Evolutionary conservation across 257 asterid genomes (phyloP).

Genomic region (Solanum neorickii): DNA sequence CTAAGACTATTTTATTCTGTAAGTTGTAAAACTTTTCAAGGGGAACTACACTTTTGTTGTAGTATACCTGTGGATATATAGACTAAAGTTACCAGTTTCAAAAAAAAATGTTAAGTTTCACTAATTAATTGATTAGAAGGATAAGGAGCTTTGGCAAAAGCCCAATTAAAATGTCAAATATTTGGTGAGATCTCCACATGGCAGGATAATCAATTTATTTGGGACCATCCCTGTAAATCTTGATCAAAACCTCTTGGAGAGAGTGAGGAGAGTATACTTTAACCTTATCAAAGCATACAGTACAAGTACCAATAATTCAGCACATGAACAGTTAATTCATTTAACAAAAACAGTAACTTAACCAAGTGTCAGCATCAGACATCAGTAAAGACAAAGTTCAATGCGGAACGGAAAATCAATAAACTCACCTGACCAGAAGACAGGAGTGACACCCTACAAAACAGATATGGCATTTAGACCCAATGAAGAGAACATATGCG

Average conservation of each 20-base stretch:
- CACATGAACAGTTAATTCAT: not conserved
- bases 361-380: not conserved
- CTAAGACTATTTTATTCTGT: too few species aligned
- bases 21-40: too few species aligned
- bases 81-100: too few species aligned
- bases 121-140: not conserved
- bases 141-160: not conserved
- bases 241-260: not conserved
- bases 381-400: not conserved
- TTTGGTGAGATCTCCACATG: not conserved
- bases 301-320: not conserved
- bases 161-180: not conserved
- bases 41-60: too few species aligned
- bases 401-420: not conserved
- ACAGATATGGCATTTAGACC: slow-evolving; percentile 10
- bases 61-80: too few species aligned
- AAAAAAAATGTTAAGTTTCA: not conserved
- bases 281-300: not conserved
- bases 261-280: not conserved
- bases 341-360: not conserved
- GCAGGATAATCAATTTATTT: not conserved
- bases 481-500: not conserved
- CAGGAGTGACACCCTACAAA: slow-evolving; percentile 56
- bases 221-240: not conserved
- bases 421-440: slow-evolving; percentile 64